Conservation (phyloP, 2,329 filamentous ascomycete species). For the Ceratocystis ficicola region DNA sequence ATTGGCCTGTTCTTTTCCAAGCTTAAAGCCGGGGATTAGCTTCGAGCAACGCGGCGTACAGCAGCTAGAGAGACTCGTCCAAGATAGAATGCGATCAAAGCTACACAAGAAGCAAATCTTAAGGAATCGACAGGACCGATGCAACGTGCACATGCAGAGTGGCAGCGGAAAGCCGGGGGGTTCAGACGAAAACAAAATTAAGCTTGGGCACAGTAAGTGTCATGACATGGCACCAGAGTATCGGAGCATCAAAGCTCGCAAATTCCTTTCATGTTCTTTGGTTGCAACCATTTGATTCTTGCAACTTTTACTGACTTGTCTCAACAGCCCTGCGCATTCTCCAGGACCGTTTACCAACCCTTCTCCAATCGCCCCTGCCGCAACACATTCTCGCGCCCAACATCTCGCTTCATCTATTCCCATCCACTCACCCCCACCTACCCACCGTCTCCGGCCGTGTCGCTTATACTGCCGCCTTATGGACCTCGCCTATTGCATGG, state of each 20-base stretch:
- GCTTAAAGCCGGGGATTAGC: background rate
- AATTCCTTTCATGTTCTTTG: background rate
- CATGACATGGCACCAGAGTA: too few relatives aligned
- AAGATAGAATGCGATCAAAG: slow-evolving; percentile 10
- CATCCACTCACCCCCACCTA: slow-evolving; percentile 71
- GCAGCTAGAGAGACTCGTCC: slow-evolving; percentile 15
- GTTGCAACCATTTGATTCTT: background rate
- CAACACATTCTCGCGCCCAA: slow-evolving; percentile 65
- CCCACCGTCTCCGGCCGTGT: slow-evolving; percentile 85
- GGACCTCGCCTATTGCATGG: slow-evolving; percentile 95
- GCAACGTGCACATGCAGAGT: slow-evolving; percentile 3
- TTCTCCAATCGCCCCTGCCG: slow-evolving; percentile 55
- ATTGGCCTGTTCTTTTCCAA: background rate
- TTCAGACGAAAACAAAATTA: slow-evolving; percentile 46
- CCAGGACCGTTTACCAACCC: slow-evolving; percentile 53
- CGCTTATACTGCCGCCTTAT: slow-evolving; percentile 82
- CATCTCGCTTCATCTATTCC: slow-evolving; percentile 59
- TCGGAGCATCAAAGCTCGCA: background rate
- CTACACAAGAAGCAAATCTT: slow-evolving; percentile 11
- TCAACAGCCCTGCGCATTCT: slow-evolving; percentile 45
- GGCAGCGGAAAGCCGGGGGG: slow-evolving; percentile 7
- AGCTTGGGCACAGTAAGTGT: slow-evolving; percentile 49
- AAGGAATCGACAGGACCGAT: background rate
- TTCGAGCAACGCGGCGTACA: slow-evolving; percentile 17
- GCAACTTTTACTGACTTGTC: too few relatives aligned